Base-by-base conservation (phyloP, 73 alveolate species). In the Paramecium sonneborni region DNA sequence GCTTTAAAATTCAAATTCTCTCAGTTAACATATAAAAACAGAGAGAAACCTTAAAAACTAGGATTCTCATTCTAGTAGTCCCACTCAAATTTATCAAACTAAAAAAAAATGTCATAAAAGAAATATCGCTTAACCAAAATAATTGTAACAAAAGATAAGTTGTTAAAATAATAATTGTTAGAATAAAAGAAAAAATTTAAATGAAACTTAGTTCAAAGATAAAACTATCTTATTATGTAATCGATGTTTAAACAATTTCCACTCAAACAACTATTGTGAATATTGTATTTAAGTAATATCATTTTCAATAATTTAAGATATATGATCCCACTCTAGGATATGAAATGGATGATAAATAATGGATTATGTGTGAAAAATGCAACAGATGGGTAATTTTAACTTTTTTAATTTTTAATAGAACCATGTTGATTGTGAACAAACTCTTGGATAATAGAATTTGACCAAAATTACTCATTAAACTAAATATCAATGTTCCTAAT, bases 341-440 rank as follows among this genome's bases (percentile, higher is more conserved):
- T 34, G 87, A 74, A 74, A 39, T 74, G 37, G 87, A 74, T 34
- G 87, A 74, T 21, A 74, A 74, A 39, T 15, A 74, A 74, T 74
- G 87, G 87, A 74, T 74, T 34, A 74, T 74, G 87, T 74, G 87
- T 35, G 87, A 74, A 37, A 34, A 21, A 21, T 74, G 87, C 15
- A 23, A 34, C 7, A 74, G 87, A 74, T 74, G 87, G 87, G 87
- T 74, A 74, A 34, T 1, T 32, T 11, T 37, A 2, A 15, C 5
- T n/a, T n/a, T 74, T 37, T 2, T 35, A 35, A n/a, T n/a, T n/a
- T n/a, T 74, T 74, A 62, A 11, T 34, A 74, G 87, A 74, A 74
- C 44, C 87, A 74, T 74, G 58, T 74, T 74, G 87, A 74, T 2
- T 74, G 87, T 39, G 87, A 74, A 35, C 12, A 74, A 39, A 12